Conservation (phyloP, 768 basidiomycete genomes). For the Rhodotorula sphaerocarpa region DNA sequence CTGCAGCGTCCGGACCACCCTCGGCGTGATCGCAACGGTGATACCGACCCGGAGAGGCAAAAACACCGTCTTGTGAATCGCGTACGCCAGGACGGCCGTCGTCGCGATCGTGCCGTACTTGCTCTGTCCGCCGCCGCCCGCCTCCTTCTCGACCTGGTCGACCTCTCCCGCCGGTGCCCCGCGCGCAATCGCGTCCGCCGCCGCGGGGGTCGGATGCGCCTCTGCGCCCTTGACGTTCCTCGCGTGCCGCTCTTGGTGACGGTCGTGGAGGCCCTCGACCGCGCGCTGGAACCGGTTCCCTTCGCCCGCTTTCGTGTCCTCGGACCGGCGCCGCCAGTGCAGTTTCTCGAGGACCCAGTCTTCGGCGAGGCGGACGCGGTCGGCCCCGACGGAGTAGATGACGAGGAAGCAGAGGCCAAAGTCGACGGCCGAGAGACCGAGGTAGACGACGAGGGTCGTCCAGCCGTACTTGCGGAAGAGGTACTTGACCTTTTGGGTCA, state of each 20-base stretch:
- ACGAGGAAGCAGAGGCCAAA: conserved; percentile 75
- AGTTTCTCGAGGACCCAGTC: conserved; percentile 47
- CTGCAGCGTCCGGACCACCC: conserved; percentile 27
- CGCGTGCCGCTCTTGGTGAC: conserved; percentile 8
- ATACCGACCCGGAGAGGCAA: conserved; percentile 80
- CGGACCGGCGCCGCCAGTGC: conserved; percentile 33
- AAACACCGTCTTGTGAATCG: conserved; percentile 89
- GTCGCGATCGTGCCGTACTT: conserved; percentile 76
- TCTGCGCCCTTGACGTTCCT: neutral
- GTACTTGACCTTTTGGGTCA: conserved; percentile 24
- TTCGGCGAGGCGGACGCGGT: conserved; percentile 68
- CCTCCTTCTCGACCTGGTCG: conserved; percentile 4
- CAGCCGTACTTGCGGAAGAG: conserved; percentile 72
- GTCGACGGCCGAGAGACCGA: conserved; percentile 64
- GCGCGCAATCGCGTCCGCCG: neutral
- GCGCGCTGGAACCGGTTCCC: conserved; percentile 9
- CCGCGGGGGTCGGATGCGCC: neutral
- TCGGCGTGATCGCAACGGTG: conserved; percentile 50
- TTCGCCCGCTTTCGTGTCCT: neutral
- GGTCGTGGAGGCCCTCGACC: conserved; percentile 21
- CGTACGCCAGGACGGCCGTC: conserved; percentile 85
- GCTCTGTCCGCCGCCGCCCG: conserved; percentile 19
- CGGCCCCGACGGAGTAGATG: conserved; percentile 80
- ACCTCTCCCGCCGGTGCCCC: neutral
- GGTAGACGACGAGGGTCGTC: conserved; percentile 89